Base-by-base conservation (phyloP, 441 rosid species). In the Croton laevigatus region DNA sequence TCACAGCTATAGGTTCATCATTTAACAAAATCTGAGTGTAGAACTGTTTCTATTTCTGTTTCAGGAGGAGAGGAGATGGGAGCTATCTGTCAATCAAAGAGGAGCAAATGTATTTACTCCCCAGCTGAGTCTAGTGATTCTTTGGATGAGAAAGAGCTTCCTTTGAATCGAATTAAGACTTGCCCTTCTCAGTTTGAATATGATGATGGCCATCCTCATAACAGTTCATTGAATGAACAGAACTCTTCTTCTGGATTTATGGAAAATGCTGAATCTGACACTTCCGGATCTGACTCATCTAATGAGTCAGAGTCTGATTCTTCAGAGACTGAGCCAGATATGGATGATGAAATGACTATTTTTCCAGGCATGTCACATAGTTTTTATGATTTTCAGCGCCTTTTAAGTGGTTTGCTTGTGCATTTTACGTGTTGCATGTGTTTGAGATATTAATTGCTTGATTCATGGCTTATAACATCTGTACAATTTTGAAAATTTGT, bases 251-350 rank as follows among this genome's bases (percentile, higher is more conserved):
- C 89, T 60, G 87, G 83, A 42, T 83, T 79, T 46, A 60, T 82
- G 85, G 89, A 85, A 76, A 89, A 83, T 71, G 73, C 57, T 70
- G 92, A 80, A 76, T 82, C 84, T 63, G 86, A 78, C 66, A 79
- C 83, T 63, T 82, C 87, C 10, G 85, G 74, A 59, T 72, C 82
- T 57, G 83, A 75, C 37, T 80, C 85, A 49, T 82, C 89, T 55
- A 92, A 82, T 58, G 94, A 82, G 67, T 87, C 91, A 5, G 88
- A 87, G 70, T 81, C 93, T 77, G 96, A 91, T 78, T 88, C 95
- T 60, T 90, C 97, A 48, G 89, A 88, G 79, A 90, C 96, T 72
- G 97, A 91, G 74, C 86, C 84, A 65, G 93, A 92, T 75, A 79
- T 85, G 71, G 90, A 82, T 72, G 83, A 88, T 71, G 94, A 82